These are phyloP conservation scores for Neotropicomus parvogracilis DNA, from an alignment of 1,284 basidiomycete genomes.

Conservation along the genomic window DNA sequence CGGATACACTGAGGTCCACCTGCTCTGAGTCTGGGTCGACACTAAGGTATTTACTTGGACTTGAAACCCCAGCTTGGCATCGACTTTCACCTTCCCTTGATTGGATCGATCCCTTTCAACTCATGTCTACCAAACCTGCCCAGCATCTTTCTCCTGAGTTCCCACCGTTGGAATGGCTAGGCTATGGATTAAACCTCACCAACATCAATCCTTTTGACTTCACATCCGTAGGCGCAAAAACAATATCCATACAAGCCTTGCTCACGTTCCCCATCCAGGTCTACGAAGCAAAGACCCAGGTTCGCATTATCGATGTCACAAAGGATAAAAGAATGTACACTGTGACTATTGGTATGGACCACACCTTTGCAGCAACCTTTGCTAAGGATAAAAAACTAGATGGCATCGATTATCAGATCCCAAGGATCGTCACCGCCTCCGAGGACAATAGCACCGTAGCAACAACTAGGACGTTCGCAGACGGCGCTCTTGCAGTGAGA, in stretches of 20 bases:
- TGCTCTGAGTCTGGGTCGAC: no score
- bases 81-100: background rate
- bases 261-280: background rate
- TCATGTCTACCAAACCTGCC: background rate
- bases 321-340: background rate
- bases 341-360: background rate
- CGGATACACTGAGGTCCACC: no score
- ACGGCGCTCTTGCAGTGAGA: background rate
- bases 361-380: background rate
- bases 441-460: background rate
- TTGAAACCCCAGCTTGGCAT: no score
- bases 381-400: background rate
- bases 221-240: background rate
- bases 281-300: background rate
- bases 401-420: conserved; percentile 1
- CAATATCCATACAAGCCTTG: background rate
- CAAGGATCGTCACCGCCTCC: background rate
- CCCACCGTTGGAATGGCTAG: conserved; percentile 2
- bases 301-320: conserved; percentile 1
- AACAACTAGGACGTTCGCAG: background rate
- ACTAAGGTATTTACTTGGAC: no score
- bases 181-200: conserved; percentile 2
- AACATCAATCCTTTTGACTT: background rate
- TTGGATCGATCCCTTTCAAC: background rate
- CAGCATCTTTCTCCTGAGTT: background rate